These are phyloP conservation scores for Loxodes magnus DNA, from an alignment of 73 alveolate genomes.

Conservation along the genomic window DNA sequence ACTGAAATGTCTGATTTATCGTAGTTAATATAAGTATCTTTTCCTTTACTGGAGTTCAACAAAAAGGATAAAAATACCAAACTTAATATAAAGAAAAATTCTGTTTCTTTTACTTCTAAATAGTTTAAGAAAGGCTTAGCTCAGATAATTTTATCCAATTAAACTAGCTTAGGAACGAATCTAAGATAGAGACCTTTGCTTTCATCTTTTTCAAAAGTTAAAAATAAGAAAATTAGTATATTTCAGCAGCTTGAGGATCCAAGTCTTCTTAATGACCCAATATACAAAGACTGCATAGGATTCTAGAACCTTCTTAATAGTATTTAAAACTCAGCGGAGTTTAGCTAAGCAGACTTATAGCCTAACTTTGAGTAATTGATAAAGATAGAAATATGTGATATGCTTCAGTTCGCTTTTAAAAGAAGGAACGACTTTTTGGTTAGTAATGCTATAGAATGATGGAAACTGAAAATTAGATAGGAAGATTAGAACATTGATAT, in stretches of 20 bases:
- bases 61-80: too few relatives aligned
- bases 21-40: too few relatives aligned
- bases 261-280: conserved; percentile 3
- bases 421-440: conserved; percentile 4
- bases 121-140: too few relatives aligned
- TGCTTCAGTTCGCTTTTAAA: not conserved
- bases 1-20: too few relatives aligned
- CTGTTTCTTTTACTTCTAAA: too few relatives aligned
- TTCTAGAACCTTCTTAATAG: not conserved
- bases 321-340: not conserved
- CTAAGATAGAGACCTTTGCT: too few relatives aligned
- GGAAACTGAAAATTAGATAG: not conserved
- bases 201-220: too few relatives aligned
- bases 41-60: too few relatives aligned
- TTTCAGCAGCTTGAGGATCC: conserved; percentile 1
- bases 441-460: not conserved
- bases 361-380: not conserved
- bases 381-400: conserved; percentile 3
- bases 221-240: too few relatives aligned
- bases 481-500: not conserved
- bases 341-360: not conserved
- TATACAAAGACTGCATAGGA: conserved; percentile 5
- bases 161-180: too few relatives aligned
- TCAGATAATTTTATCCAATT: too few relatives aligned
- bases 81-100: too few relatives aligned